Base-by-base conservation (phyloP, 257 asterid species). In the Cruciata laevipes region DNA sequence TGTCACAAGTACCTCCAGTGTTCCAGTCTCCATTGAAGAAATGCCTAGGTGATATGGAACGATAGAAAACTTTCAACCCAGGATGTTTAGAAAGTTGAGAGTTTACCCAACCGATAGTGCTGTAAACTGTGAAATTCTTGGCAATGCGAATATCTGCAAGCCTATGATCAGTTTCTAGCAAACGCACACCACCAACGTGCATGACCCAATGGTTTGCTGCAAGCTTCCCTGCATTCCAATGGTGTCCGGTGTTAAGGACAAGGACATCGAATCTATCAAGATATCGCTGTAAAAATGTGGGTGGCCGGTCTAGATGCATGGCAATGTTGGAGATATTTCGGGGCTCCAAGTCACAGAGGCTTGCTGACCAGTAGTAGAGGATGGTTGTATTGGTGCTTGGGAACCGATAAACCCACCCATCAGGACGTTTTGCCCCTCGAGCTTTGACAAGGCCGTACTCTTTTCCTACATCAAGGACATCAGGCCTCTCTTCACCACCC, bases 11-110 rank as follows among this genome's bases (percentile, higher is more conserved):
- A 20, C 98, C 98, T 38, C 98, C 97, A 3, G 95, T 86, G 64
- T 89, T 84, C 98, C 98, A 92, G 78, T 92, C 98, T 77, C 98
- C 98, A 4, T 92, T 89, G 73, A 87, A 86, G 74, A 87, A 92
- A 81, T 92, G 98, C 55, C 98, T 78, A 6, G 98, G 98, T 0
- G 98, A 89, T 70, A 89, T 75, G 27, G 96, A 70, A 32, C 97
- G 84, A 25, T 76, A 78, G 67, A 92, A 92, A 32, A 83, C 93
- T 75, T 77, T 89, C 71, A 89, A 66, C 64, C 87, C 87, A 0
- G 97, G 98, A 76, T 74, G 74, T 51, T 76, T 81, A 0, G 89
- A 89, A 37, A 92, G 88, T 73, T 89, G 90, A 0, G 89, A 78
- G 64, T 86, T 77, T 61, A 92, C 87, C 98, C 98, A 92, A 56